Evolutionary conservation across 2,329 filamentous ascomycete genomes (phyloP).

Genomic region (Colletotrichum lini): DNA sequence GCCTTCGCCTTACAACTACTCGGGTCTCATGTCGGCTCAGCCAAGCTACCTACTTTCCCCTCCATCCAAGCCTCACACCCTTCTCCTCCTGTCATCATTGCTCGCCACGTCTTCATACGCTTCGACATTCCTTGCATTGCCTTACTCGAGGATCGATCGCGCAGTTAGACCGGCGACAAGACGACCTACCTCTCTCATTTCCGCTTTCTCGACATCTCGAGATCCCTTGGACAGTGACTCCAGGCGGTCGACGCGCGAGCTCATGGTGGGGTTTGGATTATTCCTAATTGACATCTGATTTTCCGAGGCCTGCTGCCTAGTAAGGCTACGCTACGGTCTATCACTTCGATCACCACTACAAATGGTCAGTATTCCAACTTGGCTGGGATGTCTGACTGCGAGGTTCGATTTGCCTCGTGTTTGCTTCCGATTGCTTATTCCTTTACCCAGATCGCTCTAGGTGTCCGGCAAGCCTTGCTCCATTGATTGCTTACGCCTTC

Average conservation of each 20-base stretch:
- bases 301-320: constrained; percentile 33
- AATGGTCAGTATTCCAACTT: background rate
- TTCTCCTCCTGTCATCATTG: background rate
- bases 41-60: background rate
- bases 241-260: background rate
- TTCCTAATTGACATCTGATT: constrained; percentile 30
- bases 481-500: constrained; percentile 2
- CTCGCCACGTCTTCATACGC: background rate
- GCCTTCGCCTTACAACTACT: background rate
- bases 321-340: constrained; percentile 27
- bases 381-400: background rate
- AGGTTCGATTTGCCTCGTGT: background rate
- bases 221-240: background rate
- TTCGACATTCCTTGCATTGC: background rate
- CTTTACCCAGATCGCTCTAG: no score
- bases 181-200: background rate
- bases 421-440: background rate
- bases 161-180: background rate
- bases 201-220: background rate
- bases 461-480: background rate
- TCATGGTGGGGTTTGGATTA: background rate
- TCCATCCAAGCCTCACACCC: background rate
- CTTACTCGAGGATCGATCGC: background rate
- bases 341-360: constrained; percentile 11
- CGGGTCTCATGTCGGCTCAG: background rate